Conservation (phyloP, 257 asterid genomes). For the Rauvolfia tetraphylla region DNA sequence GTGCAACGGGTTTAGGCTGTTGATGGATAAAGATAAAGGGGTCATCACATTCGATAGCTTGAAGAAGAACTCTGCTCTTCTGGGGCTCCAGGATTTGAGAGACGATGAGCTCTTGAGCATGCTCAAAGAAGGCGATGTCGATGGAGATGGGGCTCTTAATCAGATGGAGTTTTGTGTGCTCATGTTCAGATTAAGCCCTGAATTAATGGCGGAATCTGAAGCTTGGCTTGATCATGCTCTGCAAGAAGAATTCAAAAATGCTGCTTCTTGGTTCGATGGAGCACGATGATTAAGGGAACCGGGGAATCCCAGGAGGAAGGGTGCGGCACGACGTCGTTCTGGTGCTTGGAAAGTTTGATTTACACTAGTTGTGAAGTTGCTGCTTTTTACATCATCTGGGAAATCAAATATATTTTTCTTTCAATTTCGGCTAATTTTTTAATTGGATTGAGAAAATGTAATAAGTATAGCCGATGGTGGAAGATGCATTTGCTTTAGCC, state of each 20-base stretch:
- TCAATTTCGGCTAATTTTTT: not conserved
- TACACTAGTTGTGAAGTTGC: no score
- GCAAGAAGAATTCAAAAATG: conserved; percentile 27
- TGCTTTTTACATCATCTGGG: no score
- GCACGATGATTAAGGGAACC: not conserved
- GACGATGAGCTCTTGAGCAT: conserved; percentile 68
- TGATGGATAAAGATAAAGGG: conserved; percentile 64
- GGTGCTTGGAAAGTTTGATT: not conserved
- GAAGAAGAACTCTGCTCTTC: conserved; percentile 59
- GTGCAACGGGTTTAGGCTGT: conserved; percentile 63
- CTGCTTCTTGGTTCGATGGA: not conserved
- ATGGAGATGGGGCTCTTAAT: conserved; percentile 66
- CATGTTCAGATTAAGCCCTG: conserved; percentile 84
- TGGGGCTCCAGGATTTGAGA: conserved; percentile 64
- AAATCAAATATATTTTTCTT: no score
- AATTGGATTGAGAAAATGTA: not conserved
- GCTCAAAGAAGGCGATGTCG: conserved; percentile 60
- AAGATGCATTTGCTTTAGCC: not conserved
- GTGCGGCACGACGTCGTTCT: not conserved
- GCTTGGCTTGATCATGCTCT: conserved; percentile 49
- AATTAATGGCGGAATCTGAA: conserved; percentile 61
- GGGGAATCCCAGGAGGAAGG: not conserved
- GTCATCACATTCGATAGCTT: conserved; percentile 64
- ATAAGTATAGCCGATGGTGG: not conserved
- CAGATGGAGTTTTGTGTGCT: conserved; percentile 85